Conservation (phyloP, 768 basidiomycete species). For the Pleurotus eryngii region DNA sequence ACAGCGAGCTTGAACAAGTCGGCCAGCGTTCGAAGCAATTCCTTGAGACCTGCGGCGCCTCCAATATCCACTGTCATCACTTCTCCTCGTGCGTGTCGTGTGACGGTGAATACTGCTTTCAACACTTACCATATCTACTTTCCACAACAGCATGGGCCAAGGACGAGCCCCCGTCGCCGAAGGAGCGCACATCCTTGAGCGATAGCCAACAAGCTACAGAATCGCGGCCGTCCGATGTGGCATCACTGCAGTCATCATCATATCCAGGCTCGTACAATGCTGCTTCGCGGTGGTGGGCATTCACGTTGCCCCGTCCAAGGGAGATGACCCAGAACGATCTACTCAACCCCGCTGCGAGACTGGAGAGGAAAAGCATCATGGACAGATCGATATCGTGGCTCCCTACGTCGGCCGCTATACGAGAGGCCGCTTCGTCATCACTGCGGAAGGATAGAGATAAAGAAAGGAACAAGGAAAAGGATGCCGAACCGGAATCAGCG, state of each 20-base stretch:
- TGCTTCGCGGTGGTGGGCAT: conserved; percentile 71
- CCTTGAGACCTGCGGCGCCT: conserved; percentile 34
- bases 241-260: conserved; percentile 48
- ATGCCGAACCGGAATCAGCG: conserved; percentile 13
- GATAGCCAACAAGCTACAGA: conserved; percentile 30
- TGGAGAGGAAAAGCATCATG: conserved; percentile 35
- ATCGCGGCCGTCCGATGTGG: conserved; percentile 47
- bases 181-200: conserved; percentile 32
- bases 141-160: conserved; percentile 68
- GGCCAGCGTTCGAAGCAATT: conserved; percentile 27
- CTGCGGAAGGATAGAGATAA: conserved; percentile 33
- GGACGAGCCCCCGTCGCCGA: conserved; percentile 79
- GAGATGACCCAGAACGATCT: conserved; percentile 16
- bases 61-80: conserved; percentile 58
- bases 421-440: conserved; percentile 29
- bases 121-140: background rate
- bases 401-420: conserved; percentile 30
- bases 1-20: conserved; percentile 30
- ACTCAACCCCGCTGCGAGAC: conserved; percentile 23
- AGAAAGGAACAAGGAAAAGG: conserved; percentile 15
- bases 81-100: conserved; percentile 56
- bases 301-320: conserved; percentile 53
- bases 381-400: conserved; percentile 51
- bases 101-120: background rate
- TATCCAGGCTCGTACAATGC: conserved; percentile 15